Conservation (phyloP, 169 alveolate species). For the Plasmodium cynomolgi region DNA sequence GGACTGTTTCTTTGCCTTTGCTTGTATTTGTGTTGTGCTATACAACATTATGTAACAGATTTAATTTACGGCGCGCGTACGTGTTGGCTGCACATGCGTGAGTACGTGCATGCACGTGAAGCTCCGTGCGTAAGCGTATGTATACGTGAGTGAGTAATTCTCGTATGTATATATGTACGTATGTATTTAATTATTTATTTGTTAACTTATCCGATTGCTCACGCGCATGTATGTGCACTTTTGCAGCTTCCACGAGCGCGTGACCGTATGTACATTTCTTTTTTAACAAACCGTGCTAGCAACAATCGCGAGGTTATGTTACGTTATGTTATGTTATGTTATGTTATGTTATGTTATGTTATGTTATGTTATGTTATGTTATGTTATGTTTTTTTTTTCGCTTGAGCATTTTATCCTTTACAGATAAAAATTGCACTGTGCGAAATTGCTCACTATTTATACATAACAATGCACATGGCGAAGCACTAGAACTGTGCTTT, state of each 20-base stretch:
- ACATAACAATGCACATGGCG: not conserved
- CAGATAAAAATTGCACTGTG: not conserved
- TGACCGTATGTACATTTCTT: not conserved
- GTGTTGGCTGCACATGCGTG: not conserved
- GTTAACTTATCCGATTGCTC: not conserved
- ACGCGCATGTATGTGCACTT: not conserved
- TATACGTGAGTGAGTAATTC: not conserved
- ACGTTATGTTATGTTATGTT: too few relatives aligned
- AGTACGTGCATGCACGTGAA: not conserved
- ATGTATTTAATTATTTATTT: too few relatives aligned
- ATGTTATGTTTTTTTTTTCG: not conserved
- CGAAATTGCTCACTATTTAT: not conserved
- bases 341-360: too few relatives aligned
- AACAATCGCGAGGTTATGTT: not conserved
- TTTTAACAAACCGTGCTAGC: not conserved
- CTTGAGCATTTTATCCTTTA: not conserved
- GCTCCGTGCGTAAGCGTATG: not conserved
- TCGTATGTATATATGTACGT: not conserved
- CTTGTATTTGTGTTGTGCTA: not conserved
- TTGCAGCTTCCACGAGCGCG: not conserved
- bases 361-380: too few relatives aligned
- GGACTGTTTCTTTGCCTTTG: not conserved
- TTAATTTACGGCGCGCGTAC: not conserved
- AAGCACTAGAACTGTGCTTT: not conserved
- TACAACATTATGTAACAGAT: constrained; percentile 40